Base-by-base conservation (phyloP, 371 early-diverging fungal species). In the Fennellomyces sp. region DNA sequence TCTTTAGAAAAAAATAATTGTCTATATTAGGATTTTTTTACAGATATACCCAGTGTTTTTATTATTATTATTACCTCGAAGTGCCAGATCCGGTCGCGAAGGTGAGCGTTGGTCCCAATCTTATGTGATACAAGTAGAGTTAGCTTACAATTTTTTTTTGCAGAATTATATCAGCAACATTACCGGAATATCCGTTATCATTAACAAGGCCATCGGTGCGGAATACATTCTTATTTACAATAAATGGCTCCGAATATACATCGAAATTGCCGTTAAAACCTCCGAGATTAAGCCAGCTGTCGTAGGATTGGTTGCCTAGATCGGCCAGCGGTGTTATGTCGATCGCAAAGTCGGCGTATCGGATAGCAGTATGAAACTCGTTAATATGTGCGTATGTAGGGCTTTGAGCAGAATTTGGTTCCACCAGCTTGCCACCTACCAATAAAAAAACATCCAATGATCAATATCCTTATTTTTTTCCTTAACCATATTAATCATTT, bases 61-160 rank as follows among this genome's bases (percentile, higher is more conserved):
- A n/a, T n/a, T n/a, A n/a, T n/a, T n/a, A 27, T 35, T 25, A 26
- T 10, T 25, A 57, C 71, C 71, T 52, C 58, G 39, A 29, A 79
- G 36, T 4, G 61, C 72, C 23, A 78, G 58, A 60, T 78, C 79
- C 39, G 79, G 73, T 36, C 78, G 60, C 11, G 73, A 73, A 28
- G 73, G 47, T 23, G 66, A 69, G 29, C 75, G 62, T 56, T 73
- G 57, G n/a, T 61, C 50, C 61, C 65, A 78, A 45, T 78, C 75
- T 78, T 30, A 31, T 17, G 3, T 33, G 28, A 19, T 15, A n/a
- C 27, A 28, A 52, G 17, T 7, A 13, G 19, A 52, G 19, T 26
- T n/a, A n/a, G n/a, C n/a, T n/a, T n/a, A n/a, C n/a, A n/a, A n/a
- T n/a, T n/a, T n/a, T n/a, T n/a, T n/a, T n/a, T n/a, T n/a, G n/a